Evolutionary conservation across 768 basidiomycete species (phyloP).

Genomic region (Pisolithus microcarpus): DNA sequence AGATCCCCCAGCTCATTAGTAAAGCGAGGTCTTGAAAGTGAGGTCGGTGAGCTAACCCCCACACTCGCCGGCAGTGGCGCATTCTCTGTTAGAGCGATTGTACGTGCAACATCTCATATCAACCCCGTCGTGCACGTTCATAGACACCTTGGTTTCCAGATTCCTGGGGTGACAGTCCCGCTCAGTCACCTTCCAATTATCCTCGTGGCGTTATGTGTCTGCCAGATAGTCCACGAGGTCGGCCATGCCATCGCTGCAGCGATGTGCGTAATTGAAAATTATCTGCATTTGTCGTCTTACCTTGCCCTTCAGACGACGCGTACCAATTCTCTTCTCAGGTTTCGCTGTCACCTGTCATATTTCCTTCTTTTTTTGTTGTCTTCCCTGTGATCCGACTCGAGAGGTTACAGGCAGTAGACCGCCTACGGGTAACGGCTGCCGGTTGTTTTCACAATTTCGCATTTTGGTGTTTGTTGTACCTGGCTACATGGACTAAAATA

Average conservation of each 20-base stretch:
- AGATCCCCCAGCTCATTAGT: constrained; percentile 6
- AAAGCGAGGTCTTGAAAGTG: constrained; percentile 11
- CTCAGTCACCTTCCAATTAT: constrained; percentile 63
- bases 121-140: background rate
- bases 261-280: constrained; percentile 39
- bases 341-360: constrained; percentile 49
- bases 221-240: constrained; percentile 71
- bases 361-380: constrained; percentile 72
- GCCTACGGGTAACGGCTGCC: constrained; percentile 58
- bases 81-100: constrained; percentile 24
- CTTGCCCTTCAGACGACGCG: constrained; percentile 43
- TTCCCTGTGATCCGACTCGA: constrained; percentile 41
- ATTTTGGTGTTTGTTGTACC: constrained; percentile 43
- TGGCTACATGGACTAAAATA: constrained; percentile 28
- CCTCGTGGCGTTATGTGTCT: constrained; percentile 49
- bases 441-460: constrained; percentile 77
- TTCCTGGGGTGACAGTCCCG: constrained; percentile 79
- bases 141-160: constrained; percentile 33
- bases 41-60: background rate
- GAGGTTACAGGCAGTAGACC: constrained; percentile 33
- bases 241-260: constrained; percentile 77
- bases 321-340: constrained; percentile 58
- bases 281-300: constrained; percentile 1
- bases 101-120: constrained; percentile 11
- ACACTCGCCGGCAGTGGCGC: background rate